These are phyloP conservation scores for Komagataella pseudopastoris DNA, from an alignment of 805 yeast genomes.

Conservation along the genomic window DNA sequence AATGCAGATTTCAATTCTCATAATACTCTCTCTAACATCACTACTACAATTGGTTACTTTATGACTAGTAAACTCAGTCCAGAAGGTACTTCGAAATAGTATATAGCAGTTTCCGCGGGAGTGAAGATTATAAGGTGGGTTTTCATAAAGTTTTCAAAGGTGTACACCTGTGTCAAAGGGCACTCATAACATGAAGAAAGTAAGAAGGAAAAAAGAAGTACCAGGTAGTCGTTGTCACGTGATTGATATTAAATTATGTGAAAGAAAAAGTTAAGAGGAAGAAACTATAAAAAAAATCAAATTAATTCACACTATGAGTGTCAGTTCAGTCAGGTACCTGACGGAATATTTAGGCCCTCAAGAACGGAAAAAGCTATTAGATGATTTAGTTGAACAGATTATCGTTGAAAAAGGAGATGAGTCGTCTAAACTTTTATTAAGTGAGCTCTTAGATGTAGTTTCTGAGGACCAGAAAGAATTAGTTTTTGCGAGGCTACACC, in stretches of 20 bases:
- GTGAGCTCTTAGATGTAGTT: not conserved
- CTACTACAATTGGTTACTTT: not conserved
- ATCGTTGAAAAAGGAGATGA: not conserved
- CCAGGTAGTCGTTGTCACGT: not conserved
- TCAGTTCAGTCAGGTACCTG: not conserved
- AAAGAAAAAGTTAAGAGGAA: no score
- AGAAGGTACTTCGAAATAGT: no score
- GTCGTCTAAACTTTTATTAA: not conserved
- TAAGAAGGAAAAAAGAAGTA: not conserved
- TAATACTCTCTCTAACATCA: not conserved
- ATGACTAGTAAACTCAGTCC: no score
- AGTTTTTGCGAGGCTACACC: not conserved
- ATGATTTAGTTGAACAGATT: not conserved
- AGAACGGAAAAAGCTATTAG: not conserved
- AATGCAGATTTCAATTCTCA: not conserved
- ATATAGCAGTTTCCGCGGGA: no score
- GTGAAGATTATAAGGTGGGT: no score
- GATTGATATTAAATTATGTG: not conserved
- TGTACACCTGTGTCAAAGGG: not conserved
- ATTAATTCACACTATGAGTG: not conserved
- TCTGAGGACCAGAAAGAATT: not conserved
- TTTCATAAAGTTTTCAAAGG: no score
- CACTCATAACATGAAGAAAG: not conserved
- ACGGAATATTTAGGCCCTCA: not conserved
- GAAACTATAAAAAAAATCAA: not conserved